Evolutionary conservation across 495 filamentous ascomycete species (phyloP), one percentile per base, ranked within the genome.

Genomic region (Tuber melanosporum): DNA sequence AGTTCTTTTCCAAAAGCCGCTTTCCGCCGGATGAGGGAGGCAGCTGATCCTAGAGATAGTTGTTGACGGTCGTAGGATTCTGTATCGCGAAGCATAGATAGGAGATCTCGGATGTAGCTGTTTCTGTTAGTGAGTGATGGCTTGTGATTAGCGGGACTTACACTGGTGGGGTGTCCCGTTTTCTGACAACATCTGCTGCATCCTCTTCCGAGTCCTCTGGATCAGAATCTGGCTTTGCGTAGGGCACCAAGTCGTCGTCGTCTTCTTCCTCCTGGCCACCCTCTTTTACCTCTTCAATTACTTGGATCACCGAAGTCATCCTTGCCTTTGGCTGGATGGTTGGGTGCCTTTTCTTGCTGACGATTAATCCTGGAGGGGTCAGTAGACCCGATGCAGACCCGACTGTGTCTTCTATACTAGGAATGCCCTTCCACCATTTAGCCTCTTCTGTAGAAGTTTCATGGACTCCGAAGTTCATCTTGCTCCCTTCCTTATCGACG

Each of bases 141-240:
- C 62, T 52, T 71, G 72, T 20, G 45, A 73, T 32, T 43, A 15
- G 36, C 10, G 22, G 4, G 26, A 87, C 88, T 86, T 86, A 91
- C 87, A 98, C 94, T 42, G 94, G 96, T 17, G 94, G 89, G 69
- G 89, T 91, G 57, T 92, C 91, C 78, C 94, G 97, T 83, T 93
- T 89, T 52, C 94, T 89, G 73, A 91, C 89, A 62, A 98, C 87
- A 47, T 96, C 85, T 0, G 93, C 97, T 20, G 96, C 90, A 82
- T 99, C 96, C 42, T 97, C 95, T 74, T 97, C 94, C 0, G 91
- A 92, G 84, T 98, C 96, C 75, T 94, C 92, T 3, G 89, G 87
- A 81, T 99, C 96, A n/a, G 92, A 94, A 83, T 97, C 95, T 0
- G 94, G 94, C 82, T 97, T 97, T 44, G 88, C 90, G 82, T 98